Percentiles rank a stretch among this genome's conserved stretches.
Conservation (phyloP, 1,284 basidiomycete species). For the Wolfiporia cocos region DNA sequence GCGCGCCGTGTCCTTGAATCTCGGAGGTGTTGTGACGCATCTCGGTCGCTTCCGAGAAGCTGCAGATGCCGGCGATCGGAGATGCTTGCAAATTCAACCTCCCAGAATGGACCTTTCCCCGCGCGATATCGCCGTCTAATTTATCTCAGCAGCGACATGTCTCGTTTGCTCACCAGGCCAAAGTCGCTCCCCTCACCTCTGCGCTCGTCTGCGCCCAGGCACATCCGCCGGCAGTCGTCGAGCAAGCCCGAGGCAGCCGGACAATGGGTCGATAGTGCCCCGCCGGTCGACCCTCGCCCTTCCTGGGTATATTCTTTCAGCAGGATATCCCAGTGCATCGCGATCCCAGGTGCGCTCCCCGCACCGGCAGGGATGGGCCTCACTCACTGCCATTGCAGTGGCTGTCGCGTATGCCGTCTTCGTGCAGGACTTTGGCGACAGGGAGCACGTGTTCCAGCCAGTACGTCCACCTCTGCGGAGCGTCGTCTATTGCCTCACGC, state of each 20-base stretch:
- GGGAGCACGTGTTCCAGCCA: conserved; percentile 64
- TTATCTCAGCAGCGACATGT: too few relatives aligned
- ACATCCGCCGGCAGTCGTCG: background rate
- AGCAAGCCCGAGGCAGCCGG: too few relatives aligned
- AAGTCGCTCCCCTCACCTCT: too few relatives aligned
- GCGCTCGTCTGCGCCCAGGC: background rate
- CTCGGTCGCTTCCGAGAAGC: too few relatives aligned
- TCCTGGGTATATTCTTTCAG: conserved; percentile 20
- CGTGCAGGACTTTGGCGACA: conserved; percentile 59
- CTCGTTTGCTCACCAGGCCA: too few relatives aligned
- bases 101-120: too few relatives aligned
- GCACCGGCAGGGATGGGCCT: background rate
- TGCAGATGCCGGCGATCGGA: background rate
- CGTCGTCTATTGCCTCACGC: too few relatives aligned
- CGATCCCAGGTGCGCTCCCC: conserved; percentile 21
- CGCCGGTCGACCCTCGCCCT: conserved; percentile 15
- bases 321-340: conserved; percentile 20
- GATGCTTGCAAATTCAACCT: too few relatives aligned
- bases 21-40: too few relatives aligned
- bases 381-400: background rate
- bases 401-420: conserved; percentile 52
- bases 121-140: too few relatives aligned
- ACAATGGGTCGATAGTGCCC: too few relatives aligned
- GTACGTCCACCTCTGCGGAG: conserved; percentile 43
- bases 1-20: too few relatives aligned